Evolutionary conservation across 768 basidiomycete species (phyloP).

Genomic region (Boletus sp.): DNA sequence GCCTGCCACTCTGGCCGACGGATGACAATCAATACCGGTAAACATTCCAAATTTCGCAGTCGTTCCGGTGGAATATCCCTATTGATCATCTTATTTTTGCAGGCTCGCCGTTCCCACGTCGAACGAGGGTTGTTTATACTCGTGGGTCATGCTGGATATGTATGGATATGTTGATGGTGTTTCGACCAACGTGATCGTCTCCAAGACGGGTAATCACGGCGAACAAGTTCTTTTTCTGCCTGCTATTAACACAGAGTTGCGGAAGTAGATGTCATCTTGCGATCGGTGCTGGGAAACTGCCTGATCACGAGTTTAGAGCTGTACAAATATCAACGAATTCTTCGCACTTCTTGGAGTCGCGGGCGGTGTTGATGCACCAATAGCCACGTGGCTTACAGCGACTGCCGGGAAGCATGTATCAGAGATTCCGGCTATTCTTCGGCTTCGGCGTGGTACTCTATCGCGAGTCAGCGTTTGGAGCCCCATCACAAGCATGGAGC

Average conservation of each 20-base stretch:
- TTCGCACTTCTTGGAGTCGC: not conserved
- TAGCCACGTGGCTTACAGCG: too few species aligned
- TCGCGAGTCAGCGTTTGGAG: too few species aligned
- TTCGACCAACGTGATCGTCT: constrained; percentile 19
- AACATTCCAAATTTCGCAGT: not conserved
- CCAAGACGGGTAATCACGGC: not conserved
- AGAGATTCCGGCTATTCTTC: not conserved
- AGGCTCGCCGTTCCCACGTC: constrained; percentile 16
- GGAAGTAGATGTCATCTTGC: not conserved
- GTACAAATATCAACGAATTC: not conserved
- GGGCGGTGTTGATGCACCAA: not conserved
- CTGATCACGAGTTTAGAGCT: not conserved
- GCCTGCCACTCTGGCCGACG: constrained; percentile 42
- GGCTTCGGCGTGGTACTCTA: too few species aligned
- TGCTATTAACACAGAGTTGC: constrained; percentile 8
- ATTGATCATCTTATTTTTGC: not conserved
- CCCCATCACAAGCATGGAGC: too few species aligned
- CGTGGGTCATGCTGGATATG: constrained; percentile 20
- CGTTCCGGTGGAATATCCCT: not conserved
- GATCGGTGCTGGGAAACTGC: not conserved
- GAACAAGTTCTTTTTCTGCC: constrained; percentile 14
- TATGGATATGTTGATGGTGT: constrained; percentile 26
- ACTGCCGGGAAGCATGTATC: not conserved
- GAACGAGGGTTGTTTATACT: constrained; percentile 19
- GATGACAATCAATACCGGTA: constrained; percentile 40